A percentile compares a stretch with the other conserved stretches of the same genome.
Conservation (phyloP, 306 rosid genomes). For the Vigna trinervia region DNA sequence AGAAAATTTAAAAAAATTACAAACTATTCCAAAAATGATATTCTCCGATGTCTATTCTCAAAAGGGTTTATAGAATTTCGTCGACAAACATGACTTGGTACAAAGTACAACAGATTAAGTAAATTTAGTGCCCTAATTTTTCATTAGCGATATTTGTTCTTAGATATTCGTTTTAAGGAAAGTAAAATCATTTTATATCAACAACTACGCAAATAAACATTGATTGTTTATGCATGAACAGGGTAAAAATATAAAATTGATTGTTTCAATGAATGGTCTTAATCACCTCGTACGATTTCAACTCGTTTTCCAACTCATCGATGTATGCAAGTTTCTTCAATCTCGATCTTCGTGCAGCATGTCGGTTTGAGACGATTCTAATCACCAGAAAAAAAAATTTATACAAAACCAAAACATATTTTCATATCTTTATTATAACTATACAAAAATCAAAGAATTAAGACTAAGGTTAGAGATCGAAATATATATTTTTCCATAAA, state of each 20-base stretch:
- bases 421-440: too few species aligned
- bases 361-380: conserved; percentile 16
- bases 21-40: background rate
- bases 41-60: background rate
- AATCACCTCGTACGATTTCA: conserved; percentile 1
- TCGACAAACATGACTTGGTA: background rate
- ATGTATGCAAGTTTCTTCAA: background rate
- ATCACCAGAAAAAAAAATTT: background rate
- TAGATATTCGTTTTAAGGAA: background rate
- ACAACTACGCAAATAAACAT: background rate
- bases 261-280: background rate
- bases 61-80: background rate
- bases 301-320: conserved; percentile 10
- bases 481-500: too few species aligned
- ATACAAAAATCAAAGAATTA: too few species aligned
- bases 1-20: background rate
- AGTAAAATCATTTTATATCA: background rate
- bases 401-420: background rate
- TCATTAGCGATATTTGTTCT: background rate
- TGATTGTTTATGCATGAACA: background rate
- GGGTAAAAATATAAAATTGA: background rate
- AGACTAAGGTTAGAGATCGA: too few species aligned
- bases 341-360: conserved; percentile 2
- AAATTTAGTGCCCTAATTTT: background rate
- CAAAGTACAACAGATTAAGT: background rate